A percentile compares a stretch with the other conserved stretches of the same genome.
Conservation (phyloP, 2,329 filamentous ascomycete species). For the Nemania sp. region DNA sequence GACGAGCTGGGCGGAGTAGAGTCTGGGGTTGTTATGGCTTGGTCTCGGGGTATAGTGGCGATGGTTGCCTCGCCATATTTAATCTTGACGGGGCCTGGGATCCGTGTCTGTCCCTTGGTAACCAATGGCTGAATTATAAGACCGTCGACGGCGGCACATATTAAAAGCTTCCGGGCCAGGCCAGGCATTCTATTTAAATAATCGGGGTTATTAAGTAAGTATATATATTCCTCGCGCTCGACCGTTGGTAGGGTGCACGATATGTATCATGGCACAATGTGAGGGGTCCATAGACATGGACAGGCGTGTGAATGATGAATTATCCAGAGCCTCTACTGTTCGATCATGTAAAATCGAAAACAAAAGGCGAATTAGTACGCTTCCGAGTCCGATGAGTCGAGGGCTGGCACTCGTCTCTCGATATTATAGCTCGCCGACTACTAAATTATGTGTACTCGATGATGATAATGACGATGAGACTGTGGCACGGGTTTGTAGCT, state of each 20-base stretch:
- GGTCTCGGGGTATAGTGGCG: slow-evolving; percentile 59
- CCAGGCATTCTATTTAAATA: slow-evolving; percentile 67
- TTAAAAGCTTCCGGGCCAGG: slow-evolving; percentile 81
- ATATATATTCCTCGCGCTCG: slow-evolving; percentile 26
- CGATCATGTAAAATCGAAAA: neutral
- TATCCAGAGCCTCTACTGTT: slow-evolving; percentile 2
- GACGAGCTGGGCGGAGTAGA: slow-evolving; percentile 59
- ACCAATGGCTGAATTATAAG: slow-evolving; percentile 81
- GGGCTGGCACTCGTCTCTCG: neutral
- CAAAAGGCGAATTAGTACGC: neutral
- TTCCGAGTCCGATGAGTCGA: neutral
- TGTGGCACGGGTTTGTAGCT: neutral
- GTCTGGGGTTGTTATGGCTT: slow-evolving; percentile 54
- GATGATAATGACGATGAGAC: slow-evolving; percentile 6
- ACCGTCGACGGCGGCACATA: slow-evolving; percentile 85
- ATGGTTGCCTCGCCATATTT: slow-evolving; percentile 73
- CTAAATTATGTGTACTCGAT: too few relatives aligned
- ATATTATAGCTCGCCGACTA: neutral
- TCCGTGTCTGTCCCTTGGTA: slow-evolving; percentile 62
- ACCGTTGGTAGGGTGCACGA: slow-evolving; percentile 15
- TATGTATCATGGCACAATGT: slow-evolving; percentile 11
- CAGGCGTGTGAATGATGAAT: neutral
- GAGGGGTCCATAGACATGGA: neutral
- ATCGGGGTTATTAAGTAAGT: slow-evolving; percentile 15
- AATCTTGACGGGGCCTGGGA: slow-evolving; percentile 71